Evolutionary conservation across 371 early-diverging fungal genomes (phyloP).

Genomic region (Mucor plumbeus): DNA sequence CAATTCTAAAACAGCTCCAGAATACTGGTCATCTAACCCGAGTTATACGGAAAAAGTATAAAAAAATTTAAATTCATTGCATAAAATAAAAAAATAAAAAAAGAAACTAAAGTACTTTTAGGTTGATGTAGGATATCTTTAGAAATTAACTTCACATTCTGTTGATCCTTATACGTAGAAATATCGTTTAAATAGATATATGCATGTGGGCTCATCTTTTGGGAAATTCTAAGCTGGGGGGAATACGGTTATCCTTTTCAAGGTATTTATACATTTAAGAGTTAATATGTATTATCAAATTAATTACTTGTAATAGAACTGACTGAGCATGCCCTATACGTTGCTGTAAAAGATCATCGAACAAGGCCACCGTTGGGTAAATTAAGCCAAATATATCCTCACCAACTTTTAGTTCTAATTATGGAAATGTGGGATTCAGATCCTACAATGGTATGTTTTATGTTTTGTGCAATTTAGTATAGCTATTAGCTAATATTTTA

Average conservation of each 20-base stretch:
- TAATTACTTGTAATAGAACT: slow-evolving; percentile 20
- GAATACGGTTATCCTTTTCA: slow-evolving; percentile 76
- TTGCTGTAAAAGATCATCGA: slow-evolving; percentile 63
- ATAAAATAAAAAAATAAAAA: slow-evolving; percentile 18
- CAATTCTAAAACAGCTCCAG: slow-evolving; percentile 57
- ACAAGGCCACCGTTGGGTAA: slow-evolving; percentile 66
- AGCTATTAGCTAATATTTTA: background rate
- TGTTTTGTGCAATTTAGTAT: background rate
- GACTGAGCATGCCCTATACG: slow-evolving; percentile 46
- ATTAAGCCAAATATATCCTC: slow-evolving; percentile 60
- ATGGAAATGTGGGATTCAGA: slow-evolving; percentile 79
- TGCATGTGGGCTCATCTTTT: slow-evolving; percentile 78
- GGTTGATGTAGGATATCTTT: slow-evolving; percentile 39
- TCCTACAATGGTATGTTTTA: slow-evolving; percentile 48
- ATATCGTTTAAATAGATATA: slow-evolving; percentile 48
- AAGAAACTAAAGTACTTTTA: slow-evolving; percentile 4
- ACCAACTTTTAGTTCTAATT: slow-evolving; percentile 62
- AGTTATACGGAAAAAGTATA: slow-evolving; percentile 81
- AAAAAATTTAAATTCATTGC: background rate
- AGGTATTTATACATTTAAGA: slow-evolving; percentile 35
- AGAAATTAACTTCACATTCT: background rate
- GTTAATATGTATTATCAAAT: background rate
- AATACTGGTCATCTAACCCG: slow-evolving; percentile 75
- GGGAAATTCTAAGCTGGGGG: slow-evolving; percentile 83
- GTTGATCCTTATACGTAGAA: background rate